These are phyloP conservation scores for Microbotryum scabiosae DNA, from an alignment of 1,284 basidiomycete genomes.

Conservation along the genomic window DNA sequence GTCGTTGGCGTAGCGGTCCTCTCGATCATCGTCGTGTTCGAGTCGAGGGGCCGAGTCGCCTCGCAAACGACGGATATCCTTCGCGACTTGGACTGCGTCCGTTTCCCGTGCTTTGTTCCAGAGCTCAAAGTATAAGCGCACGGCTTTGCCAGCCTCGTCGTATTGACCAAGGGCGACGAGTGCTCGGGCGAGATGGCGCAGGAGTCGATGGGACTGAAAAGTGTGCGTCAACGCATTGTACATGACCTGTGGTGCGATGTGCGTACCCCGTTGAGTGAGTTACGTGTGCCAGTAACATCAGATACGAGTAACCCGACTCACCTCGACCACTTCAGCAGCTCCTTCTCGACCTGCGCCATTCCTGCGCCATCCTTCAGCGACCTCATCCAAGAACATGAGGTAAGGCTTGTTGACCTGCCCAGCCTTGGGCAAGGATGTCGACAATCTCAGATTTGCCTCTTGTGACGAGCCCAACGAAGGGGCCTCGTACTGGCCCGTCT, in stretches of 20 bases:
- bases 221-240: conserved; percentile 88
- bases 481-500: not conserved
- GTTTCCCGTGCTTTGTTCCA: conserved; percentile 69
- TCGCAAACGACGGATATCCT: not conserved
- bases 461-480: not conserved
- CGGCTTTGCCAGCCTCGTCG: conserved; percentile 61
- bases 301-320: not conserved
- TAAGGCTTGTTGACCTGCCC: conserved; percentile 72
- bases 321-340: conserved; percentile 35
- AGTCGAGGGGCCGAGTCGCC: not conserved
- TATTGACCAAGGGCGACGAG: conserved; percentile 50
- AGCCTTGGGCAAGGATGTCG: conserved; percentile 72
- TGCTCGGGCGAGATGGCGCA: conserved; percentile 70
- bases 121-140: conserved; percentile 73
- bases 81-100: conserved; percentile 40
- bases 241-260: conserved; percentile 49
- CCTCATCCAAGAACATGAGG: conserved; percentile 72
- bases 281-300: too few relatives aligned
- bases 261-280: too few relatives aligned
- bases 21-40: conserved; percentile 11
- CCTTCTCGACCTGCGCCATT: conserved; percentile 53
- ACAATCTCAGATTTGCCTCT: conserved; percentile 31
- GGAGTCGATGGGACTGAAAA: conserved; percentile 76
- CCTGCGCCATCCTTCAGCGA: conserved; percentile 71
- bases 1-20: conserved; percentile 15